Percentiles rank a stretch among this genome's conserved stretches.
phyloP scores from a whole-genome alignment of 2,329 filamentous ascomycete species.

The Lithohypha guttulata region DNA sequence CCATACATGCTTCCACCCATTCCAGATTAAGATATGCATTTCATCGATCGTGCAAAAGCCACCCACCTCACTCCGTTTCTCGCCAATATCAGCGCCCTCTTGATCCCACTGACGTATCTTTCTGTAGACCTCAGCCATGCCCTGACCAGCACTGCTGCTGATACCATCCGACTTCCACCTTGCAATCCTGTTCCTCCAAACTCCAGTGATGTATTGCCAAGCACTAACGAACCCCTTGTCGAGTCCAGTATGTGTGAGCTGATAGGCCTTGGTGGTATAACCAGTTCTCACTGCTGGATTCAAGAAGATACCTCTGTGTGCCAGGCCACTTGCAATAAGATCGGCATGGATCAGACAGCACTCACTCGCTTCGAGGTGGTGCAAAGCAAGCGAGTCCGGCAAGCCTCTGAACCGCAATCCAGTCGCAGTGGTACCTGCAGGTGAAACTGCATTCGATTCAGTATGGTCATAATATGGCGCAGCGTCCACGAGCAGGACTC shows the following conservation, averaged over 20 bases:
- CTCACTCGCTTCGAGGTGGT: constrained; percentile 59
- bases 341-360: constrained; percentile 53
- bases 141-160: constrained; percentile 30
- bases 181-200: constrained; percentile 49
- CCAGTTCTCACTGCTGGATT: constrained; percentile 33
- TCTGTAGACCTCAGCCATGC: constrained; percentile 32
- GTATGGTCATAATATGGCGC: constrained; percentile 40
- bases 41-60: constrained; percentile 48
- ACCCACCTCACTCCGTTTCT: constrained; percentile 35
- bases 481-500: constrained; percentile 41
- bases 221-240: constrained; percentile 38
- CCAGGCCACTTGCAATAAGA: constrained; percentile 24
- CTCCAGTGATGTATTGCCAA: constrained; percentile 40
- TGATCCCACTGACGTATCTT: constrained; percentile 22
- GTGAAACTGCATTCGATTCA: constrained; percentile 5
- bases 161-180: constrained; percentile 38
- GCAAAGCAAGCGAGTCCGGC: constrained; percentile 46
- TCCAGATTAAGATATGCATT: constrained; percentile 48
- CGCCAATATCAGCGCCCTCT: constrained; percentile 14
- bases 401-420: constrained; percentile 54
- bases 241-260: constrained; percentile 28
- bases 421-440: constrained; percentile 8
- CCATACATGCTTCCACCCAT: constrained; percentile 50
- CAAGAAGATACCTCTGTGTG: constrained; percentile 27
- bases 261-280: constrained; percentile 29